A percentile compares a stretch with the other conserved stretches of the same genome.
phyloP scores from a whole-genome alignment of 768 basidiomycete species.

The Termitomyces sp. region DNA sequence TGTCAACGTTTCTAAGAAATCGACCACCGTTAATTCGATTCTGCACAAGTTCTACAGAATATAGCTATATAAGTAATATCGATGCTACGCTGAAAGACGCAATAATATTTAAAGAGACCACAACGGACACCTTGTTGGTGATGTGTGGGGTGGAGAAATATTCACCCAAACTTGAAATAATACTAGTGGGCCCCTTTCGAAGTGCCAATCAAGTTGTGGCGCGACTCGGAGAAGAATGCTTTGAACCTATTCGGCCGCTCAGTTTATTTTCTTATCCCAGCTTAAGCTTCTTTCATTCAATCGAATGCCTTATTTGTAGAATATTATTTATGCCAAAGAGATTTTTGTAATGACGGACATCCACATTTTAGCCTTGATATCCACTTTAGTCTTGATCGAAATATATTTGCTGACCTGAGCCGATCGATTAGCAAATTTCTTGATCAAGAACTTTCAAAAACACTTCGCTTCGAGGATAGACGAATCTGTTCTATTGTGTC shows the following conservation, averaged over 20 bases:
- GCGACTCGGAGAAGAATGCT: not conserved
- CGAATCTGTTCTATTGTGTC: too few relatives aligned
- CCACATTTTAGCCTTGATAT: too few relatives aligned
- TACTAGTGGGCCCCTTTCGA: not conserved
- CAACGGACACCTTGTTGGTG: not conserved
- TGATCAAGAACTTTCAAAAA: not conserved
- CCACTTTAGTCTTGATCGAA: not conserved
- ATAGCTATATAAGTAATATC: not conserved
- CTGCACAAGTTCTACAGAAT: not conserved
- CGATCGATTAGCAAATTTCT: not conserved
- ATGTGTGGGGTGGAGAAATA: not conserved
- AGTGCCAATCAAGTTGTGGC: not conserved
- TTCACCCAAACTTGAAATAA: not conserved
- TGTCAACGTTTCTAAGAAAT: too few relatives aligned
- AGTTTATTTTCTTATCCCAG: not conserved
- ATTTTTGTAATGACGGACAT: too few relatives aligned
- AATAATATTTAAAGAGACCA: not conserved
- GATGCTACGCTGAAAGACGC: not conserved
- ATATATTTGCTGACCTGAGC: not conserved
- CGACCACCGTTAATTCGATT: too few relatives aligned
- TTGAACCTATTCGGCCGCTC: not conserved
- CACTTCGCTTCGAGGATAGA: not conserved
- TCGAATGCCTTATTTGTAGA: too few relatives aligned
- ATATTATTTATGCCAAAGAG: too few relatives aligned
- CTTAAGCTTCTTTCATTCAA: too few relatives aligned